Evolutionary conservation across 768 basidiomycete species (phyloP).

Genomic region (Suillus tomentosus): DNA sequence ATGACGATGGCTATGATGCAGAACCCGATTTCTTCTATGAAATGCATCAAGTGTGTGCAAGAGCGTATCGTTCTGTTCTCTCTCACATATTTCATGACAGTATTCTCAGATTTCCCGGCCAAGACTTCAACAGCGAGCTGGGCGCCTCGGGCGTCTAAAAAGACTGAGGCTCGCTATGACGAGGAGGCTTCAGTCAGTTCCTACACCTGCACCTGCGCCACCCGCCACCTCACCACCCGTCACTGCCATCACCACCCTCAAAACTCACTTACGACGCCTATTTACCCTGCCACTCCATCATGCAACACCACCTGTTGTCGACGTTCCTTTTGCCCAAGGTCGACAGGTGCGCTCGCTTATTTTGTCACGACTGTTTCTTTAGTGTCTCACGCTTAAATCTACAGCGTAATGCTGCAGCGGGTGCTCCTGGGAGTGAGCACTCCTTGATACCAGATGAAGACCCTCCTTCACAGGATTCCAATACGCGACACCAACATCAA

Average conservation of each 20-base stretch:
- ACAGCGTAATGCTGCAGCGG: neutral
- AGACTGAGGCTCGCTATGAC: neutral
- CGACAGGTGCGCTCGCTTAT: neutral
- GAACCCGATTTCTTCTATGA: neutral
- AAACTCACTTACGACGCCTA: neutral
- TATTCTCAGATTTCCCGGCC: neutral
- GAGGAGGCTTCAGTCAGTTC: neutral
- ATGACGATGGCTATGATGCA: neutral
- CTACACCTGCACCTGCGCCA: neutral
- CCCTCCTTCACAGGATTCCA: neutral
- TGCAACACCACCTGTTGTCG: neutral
- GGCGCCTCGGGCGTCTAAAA: neutral
- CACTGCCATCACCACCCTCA: neutral
- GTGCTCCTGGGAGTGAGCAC: neutral
- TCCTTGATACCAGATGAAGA: neutral
- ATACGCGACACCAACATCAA: neutral
- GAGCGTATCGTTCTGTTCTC: neutral
- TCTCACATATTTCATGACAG: neutral
- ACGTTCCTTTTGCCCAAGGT: neutral
- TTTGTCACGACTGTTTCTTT: neutral
- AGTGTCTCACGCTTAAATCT: neutral
- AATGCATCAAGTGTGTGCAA: neutral
- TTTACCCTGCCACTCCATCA: neutral
- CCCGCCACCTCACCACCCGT: neutral
- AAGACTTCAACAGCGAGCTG: neutral